Evolutionary conservation across 805 yeast genomes (phyloP).

Genomic region (Kuraishia hungarica): DNA sequence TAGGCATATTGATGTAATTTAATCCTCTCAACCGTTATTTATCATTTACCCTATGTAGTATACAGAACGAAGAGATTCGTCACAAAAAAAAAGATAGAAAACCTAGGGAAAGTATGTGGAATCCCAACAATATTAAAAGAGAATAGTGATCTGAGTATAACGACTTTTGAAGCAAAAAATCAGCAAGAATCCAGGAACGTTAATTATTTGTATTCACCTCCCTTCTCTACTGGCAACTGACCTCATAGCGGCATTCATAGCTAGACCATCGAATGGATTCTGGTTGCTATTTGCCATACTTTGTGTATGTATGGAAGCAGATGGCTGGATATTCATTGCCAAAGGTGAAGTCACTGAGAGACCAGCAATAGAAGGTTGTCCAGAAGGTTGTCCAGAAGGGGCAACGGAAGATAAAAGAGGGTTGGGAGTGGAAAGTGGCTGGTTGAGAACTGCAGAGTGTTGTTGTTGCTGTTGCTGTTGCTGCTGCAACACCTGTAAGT

Average conservation of each 20-base stretch:
- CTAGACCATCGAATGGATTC: background rate
- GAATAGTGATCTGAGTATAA: too few relatives aligned
- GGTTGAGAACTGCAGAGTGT: background rate
- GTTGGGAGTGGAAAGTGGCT: background rate
- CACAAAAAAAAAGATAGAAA: too few relatives aligned
- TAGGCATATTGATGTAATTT: too few relatives aligned
- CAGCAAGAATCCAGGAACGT: too few relatives aligned
- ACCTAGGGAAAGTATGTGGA: too few relatives aligned
- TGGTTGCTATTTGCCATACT: background rate
- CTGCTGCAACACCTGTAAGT: slow-evolving; percentile 14
- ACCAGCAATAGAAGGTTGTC: background rate
- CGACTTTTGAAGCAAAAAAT: too few relatives aligned
- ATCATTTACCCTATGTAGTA: too few relatives aligned
- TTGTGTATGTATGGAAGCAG: background rate
- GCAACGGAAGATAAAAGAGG: background rate
- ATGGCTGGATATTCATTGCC: background rate
- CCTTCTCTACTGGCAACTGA: background rate
- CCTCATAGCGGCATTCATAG: background rate
- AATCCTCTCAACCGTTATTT: too few relatives aligned
- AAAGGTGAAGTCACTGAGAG: background rate
- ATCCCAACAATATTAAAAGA: too few relatives aligned
- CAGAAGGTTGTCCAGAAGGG: background rate
- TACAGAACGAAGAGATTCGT: too few relatives aligned
- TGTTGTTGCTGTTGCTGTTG: slow-evolving; percentile 1
- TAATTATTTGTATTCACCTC: background rate